Percentiles rank a stretch among this genome's conserved stretches.
Evolutionary conservation across 495 filamentous ascomycete species (phyloP).

Genomic region (Daldinia grandis): DNA sequence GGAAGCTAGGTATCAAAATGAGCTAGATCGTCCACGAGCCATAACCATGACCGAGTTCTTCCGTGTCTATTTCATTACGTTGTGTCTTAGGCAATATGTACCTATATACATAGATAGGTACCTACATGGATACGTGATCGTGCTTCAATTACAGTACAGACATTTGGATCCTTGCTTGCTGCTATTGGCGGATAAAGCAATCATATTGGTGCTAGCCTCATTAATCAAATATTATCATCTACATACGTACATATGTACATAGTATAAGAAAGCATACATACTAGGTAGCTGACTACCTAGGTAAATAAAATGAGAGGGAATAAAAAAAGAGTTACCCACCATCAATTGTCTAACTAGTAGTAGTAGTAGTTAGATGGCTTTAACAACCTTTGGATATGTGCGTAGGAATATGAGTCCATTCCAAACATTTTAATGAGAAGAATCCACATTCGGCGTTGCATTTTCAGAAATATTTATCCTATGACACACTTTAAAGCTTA

Average conservation of each 20-base stretch:
- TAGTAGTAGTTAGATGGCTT: background rate
- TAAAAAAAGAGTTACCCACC: background rate
- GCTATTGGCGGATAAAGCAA: slow-evolving; percentile 2
- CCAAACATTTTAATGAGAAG: slow-evolving; percentile 9
- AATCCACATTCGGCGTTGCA: slow-evolving; percentile 17
- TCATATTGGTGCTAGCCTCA: slow-evolving; percentile 12
- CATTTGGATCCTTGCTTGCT: background rate
- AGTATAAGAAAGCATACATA: background rate
- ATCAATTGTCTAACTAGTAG: background rate
- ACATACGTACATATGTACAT: background rate
- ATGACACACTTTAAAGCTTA: slow-evolving; percentile 19
- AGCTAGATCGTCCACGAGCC: slow-evolving; percentile 7
- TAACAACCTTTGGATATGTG: background rate
- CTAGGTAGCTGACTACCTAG: no score
- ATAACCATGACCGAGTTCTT: background rate
- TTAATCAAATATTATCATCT: slow-evolving; percentile 20
- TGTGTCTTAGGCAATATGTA: background rate
- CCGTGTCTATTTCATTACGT: slow-evolving; percentile 1
- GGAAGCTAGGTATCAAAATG: slow-evolving; percentile 8
- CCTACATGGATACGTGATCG: background rate
- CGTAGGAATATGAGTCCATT: slow-evolving; percentile 20
- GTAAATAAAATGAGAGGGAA: background rate
- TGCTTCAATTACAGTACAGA: background rate
- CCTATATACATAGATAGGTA: background rate
- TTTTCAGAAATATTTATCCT: background rate